Evolutionary conservation across 2,329 filamentous ascomycete species (phyloP), one percentile per base, ranked within the genome.

Genomic region (Scorias spongiosa): DNA sequence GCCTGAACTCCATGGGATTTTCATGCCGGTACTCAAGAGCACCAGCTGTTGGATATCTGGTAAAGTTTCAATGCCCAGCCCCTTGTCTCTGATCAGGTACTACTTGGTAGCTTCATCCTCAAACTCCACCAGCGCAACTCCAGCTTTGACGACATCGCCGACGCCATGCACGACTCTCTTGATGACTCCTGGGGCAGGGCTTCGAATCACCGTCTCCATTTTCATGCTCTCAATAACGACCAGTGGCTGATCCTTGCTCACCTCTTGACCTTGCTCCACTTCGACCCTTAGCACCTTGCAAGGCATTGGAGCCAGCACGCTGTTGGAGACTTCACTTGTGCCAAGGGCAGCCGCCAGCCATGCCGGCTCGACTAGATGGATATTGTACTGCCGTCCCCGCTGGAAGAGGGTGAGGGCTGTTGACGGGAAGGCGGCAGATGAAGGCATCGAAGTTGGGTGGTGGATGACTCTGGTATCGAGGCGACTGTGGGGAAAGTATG

Each of bases 201-300:
- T 67, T 14, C 70, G 46, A 40, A 74, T 72, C 46, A 72, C 68
- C 20, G 69, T 74, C 59, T 74, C 71, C 71, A 74, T 74, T 63
- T 74, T 69, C 67, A 71, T 71, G 46, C 66, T 69, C 56, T 66
- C 64, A 47, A 64, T 64, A 5, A 96, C 87, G 10, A 96, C 84
- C 46, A 98, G 67, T 6, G 86, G 78, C 45, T 89, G 79, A 39
- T 89, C 88, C 66, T 89, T 93, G 59, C 79, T 78, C 12, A 98
- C 91, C 40, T 64, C 66, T 50, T 93, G 78, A 0, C 91, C 91
- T 53, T 86, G 86, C 26, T 72, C 66, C 0, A 95, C 86, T 62
- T 94, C 84, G 40, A 95, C 91, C 51, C 85, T 78, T 48, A 98
- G 66, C 20, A 98, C 81, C 67, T 96, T 96, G 66, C 91, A 96